Evolutionary conservation across 192 early-diverging fungal species (phyloP).

Genomic region (Rhizophagus sp.): DNA sequence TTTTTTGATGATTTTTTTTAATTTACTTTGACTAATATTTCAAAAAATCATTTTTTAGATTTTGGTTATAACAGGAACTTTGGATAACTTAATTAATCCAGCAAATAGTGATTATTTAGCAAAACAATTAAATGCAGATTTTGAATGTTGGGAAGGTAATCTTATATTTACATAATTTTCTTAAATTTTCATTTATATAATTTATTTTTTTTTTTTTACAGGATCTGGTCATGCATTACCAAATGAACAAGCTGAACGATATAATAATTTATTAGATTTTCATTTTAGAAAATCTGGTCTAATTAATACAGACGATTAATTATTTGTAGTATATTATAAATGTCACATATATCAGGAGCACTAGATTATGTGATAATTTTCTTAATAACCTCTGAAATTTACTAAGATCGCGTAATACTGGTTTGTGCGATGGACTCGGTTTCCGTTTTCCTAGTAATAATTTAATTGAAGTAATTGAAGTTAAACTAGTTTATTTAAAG

Average conservation of each 20-base stretch:
- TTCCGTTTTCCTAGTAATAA: too few relatives aligned
- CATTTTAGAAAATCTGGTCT: conserved; percentile 35
- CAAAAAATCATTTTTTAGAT: not conserved
- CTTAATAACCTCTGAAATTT: too few relatives aligned
- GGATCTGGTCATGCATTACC: conserved; percentile 39
- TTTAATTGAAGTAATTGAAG: too few relatives aligned
- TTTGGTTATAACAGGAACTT: conserved; percentile 29
- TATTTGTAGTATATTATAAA: not conserved
- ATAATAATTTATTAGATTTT: conserved; percentile 35
- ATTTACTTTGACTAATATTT: not conserved
- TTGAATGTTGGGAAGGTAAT: conserved; percentile 40
- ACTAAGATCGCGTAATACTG: too few relatives aligned
- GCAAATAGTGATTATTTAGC: conserved; percentile 35
- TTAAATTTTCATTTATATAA: too few relatives aligned
- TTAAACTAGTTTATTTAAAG: too few relatives aligned
- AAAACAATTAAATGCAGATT: conserved; percentile 27
- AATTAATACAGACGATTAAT: not conserved
- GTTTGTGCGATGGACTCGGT: too few relatives aligned
- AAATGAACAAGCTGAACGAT: conserved; percentile 35
- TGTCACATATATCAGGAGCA: too few relatives aligned
- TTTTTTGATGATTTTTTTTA: too few relatives aligned
- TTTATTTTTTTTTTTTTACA: not conserved
- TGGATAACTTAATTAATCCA: conserved; percentile 41
- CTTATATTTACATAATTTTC: not conserved
- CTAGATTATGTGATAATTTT: too few relatives aligned